These are phyloP conservation scores for Saturnispora saitoi DNA, from an alignment of 805 yeast species.

Conservation along the genomic window DNA sequence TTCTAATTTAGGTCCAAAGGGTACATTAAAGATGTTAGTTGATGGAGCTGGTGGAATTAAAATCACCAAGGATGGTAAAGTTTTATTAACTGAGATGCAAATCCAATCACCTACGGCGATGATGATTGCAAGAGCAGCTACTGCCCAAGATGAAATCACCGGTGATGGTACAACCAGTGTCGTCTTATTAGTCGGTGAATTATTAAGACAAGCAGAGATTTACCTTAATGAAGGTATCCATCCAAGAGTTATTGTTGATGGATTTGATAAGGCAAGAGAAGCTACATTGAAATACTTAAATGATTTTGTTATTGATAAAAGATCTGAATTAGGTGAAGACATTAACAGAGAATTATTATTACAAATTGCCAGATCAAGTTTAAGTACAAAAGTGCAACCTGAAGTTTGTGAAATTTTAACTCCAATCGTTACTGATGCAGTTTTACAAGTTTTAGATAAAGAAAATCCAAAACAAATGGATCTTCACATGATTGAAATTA, in stretches of 20 bases:
- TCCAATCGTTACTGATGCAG: constrained; percentile 96
- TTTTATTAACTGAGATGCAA: constrained; percentile 90
- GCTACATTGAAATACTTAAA: constrained; percentile 65
- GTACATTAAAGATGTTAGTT: constrained; percentile 91
- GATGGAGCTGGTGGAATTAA: constrained; percentile 96
- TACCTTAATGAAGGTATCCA: constrained; percentile 90
- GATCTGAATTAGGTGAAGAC: constrained; percentile 24
- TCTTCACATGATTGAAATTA: constrained; percentile 94
- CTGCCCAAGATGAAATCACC: constrained; percentile 98
- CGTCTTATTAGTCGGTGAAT: constrained; percentile 86
- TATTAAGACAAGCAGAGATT: constrained; percentile 89
- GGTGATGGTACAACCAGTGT: constrained; percentile 99
- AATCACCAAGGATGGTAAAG: constrained; percentile 95
- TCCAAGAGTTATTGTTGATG: constrained; percentile 90
- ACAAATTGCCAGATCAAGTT: constrained; percentile 86
- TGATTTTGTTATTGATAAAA: constrained; percentile 44
- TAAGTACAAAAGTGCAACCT: constrained; percentile 74
- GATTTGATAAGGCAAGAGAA: constrained; percentile 83
- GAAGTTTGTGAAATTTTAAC: constrained; percentile 75
- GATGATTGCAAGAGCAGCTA: constrained; percentile 92
- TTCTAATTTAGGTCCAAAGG: constrained; percentile 92
- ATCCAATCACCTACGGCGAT: constrained; percentile 87
- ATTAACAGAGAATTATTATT: constrained; percentile 79
- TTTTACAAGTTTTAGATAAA: constrained; percentile 58
- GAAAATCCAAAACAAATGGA: constrained; percentile 44